These are phyloP conservation scores for Candida nitratophila DNA, from an alignment of 805 yeast species.

Conservation along the genomic window DNA sequence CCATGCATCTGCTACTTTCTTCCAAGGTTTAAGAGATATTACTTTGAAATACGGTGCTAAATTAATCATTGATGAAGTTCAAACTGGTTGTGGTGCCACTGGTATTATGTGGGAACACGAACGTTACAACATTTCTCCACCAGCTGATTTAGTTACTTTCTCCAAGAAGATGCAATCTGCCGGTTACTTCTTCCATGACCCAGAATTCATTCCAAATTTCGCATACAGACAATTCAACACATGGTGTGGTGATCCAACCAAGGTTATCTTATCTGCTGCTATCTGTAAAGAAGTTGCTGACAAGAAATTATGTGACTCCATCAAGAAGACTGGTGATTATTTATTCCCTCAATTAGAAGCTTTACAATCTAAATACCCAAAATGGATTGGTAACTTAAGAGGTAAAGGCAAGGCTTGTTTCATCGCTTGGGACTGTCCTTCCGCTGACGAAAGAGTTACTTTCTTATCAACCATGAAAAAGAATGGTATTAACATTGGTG, in stretches of 20 bases:
- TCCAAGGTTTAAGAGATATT: slow-evolving; percentile 76
- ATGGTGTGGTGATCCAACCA: slow-evolving; percentile 90
- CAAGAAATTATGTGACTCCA: slow-evolving; percentile 49
- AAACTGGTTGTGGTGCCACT: slow-evolving; percentile 86
- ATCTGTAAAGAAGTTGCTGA: slow-evolving; percentile 59
- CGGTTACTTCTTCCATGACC: slow-evolving; percentile 75
- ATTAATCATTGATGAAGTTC: slow-evolving; percentile 80
- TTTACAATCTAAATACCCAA: slow-evolving; percentile 50
- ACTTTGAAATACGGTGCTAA: slow-evolving; percentile 65
- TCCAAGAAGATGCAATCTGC: slow-evolving; percentile 88
- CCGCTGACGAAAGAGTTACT: slow-evolving; percentile 49
- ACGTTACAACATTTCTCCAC: slow-evolving; percentile 65
- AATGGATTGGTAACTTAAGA: slow-evolving; percentile 47
- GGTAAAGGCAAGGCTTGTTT: slow-evolving; percentile 73
- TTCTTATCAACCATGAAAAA: slow-evolving; percentile 54
- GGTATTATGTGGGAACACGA: slow-evolving; percentile 87
- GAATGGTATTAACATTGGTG: slow-evolving; percentile 75
- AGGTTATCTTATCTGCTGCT: slow-evolving; percentile 67
- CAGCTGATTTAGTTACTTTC: slow-evolving; percentile 82
- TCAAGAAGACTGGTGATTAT: slow-evolving; percentile 60
- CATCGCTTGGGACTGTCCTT: slow-evolving; percentile 70
- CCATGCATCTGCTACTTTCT: slow-evolving; percentile 70
- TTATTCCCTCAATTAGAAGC: slow-evolving; percentile 48
- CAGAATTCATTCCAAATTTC: slow-evolving; percentile 61
- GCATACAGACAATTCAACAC: slow-evolving; percentile 92